Conservation (phyloP, 495 filamentous ascomycete genomes). For the Neohortaea acidophila region DNA sequence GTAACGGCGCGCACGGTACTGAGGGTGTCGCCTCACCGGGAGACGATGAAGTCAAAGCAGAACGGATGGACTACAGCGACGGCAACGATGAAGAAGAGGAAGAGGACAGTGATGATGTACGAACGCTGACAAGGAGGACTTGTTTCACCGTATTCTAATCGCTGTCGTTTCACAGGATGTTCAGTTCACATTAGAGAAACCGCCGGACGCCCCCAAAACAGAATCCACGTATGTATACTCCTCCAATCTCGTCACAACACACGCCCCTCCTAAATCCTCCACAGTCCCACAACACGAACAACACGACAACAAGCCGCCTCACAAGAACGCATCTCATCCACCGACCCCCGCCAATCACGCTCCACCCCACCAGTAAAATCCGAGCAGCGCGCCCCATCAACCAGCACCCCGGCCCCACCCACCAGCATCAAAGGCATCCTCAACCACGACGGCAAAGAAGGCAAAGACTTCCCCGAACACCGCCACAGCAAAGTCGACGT, state of each 20-base stretch:
- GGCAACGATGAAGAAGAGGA: slow-evolving; percentile 65
- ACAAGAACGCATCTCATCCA: slow-evolving; percentile 13
- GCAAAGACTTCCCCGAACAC: slow-evolving; percentile 45
- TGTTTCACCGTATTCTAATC: neutral
- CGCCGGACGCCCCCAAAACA: slow-evolving; percentile 61
- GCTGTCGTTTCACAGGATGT: slow-evolving; percentile 59
- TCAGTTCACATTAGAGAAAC: slow-evolving; percentile 80
- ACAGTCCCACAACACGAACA: slow-evolving; percentile 17
- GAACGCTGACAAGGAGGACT: slow-evolving; percentile 9
- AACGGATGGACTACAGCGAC: slow-evolving; percentile 32
- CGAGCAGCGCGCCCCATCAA: neutral
- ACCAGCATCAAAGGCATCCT: slow-evolving; percentile 17
- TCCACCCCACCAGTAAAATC: slow-evolving; percentile 4
- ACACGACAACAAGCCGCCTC: slow-evolving; percentile 28
- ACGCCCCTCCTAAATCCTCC: slow-evolving; percentile 20
- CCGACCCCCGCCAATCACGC: slow-evolving; percentile 2
- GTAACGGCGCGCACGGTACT: slow-evolving; percentile 25
- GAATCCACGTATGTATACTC: slow-evolving; percentile 45
- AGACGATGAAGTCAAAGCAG: slow-evolving; percentile 13
- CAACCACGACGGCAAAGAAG: slow-evolving; percentile 29
- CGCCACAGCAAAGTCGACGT: slow-evolving; percentile 73
- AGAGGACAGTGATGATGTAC: slow-evolving; percentile 44
- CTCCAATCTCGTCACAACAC: too few relatives aligned
- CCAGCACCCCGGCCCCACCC: too few relatives aligned
- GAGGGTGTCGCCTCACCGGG: slow-evolving; percentile 4